Evolutionary conservation across 1,139 yeast species (phyloP).

Genomic region (Arxiozyma slooffiae): DNA sequence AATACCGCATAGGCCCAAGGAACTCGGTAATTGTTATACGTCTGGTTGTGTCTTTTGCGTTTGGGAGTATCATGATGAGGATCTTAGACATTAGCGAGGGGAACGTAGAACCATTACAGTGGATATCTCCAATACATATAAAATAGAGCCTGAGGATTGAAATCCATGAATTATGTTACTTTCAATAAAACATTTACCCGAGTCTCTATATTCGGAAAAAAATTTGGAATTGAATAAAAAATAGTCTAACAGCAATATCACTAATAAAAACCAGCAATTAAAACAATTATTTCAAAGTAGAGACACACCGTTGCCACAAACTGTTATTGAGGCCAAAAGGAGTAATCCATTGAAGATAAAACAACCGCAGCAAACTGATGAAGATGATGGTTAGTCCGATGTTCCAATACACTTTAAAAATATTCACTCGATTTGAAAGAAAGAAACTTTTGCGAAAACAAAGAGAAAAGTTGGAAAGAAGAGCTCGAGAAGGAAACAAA

Average conservation of each 20-base stretch:
- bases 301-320: slow-evolving; percentile 26
- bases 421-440: slow-evolving; percentile 76
- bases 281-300: slow-evolving; percentile 27
- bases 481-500: not conserved
- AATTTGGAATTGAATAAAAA: slow-evolving; percentile 18
- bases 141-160: slow-evolving; percentile 73
- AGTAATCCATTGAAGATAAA: slow-evolving; percentile 9
- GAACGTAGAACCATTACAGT: slow-evolving; percentile 52
- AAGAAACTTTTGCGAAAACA: slow-evolving; percentile 35
- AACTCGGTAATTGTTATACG: slow-evolving; percentile 96
- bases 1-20: slow-evolving; percentile 74
- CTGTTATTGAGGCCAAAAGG: slow-evolving; percentile 27
- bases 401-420: slow-evolving; percentile 70
- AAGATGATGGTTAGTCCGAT: slow-evolving; percentile 48
- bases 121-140: slow-evolving; percentile 40
- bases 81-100: slow-evolving; percentile 68
- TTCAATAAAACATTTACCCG: slow-evolving; percentile 35
- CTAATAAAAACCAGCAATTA: not conserved
- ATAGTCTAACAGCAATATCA: slow-evolving; percentile 5
- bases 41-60: slow-evolving; percentile 95
- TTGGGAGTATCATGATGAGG: slow-evolving; percentile 89
- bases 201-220: slow-evolving; percentile 20
- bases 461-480: slow-evolving; percentile 3
- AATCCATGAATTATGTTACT: slow-evolving; percentile 50
- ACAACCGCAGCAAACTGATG: slow-evolving; percentile 9